Conservation (phyloP, 129 eudicot genomes). For the Arctium lappa region DNA sequence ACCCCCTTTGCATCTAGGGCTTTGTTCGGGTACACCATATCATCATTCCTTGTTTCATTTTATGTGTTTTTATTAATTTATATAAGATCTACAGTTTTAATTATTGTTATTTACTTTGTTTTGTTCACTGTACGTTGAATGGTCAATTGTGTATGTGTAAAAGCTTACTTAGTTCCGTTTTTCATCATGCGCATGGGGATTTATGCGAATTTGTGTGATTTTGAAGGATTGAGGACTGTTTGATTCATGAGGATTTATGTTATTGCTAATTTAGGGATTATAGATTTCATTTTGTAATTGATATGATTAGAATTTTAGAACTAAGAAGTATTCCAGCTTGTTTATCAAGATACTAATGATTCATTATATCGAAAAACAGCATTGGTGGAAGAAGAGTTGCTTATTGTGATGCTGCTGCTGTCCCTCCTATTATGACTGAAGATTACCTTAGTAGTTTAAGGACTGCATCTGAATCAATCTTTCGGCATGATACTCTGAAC, state of each 20-base stretch:
- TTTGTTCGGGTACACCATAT: constrained; percentile 48
- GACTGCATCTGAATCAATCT: constrained; percentile 41
- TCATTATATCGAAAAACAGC: constrained; percentile 24
- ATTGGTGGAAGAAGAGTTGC: constrained; percentile 45
- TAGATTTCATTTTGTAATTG: background rate
- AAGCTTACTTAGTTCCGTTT: background rate
- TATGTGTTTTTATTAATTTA: background rate
- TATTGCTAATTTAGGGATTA: background rate
- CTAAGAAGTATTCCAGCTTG: background rate
- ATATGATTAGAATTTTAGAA: background rate
- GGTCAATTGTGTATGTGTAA: background rate
- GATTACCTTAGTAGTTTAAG: constrained; percentile 49
- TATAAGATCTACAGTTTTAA: background rate
- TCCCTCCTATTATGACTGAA: constrained; percentile 39
- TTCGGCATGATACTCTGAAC: constrained; percentile 45
- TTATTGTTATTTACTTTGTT: background rate
- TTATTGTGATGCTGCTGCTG: constrained; percentile 55
- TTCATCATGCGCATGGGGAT: background rate
- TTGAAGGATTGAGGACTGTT: background rate
- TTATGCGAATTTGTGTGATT: background rate
- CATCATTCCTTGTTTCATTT: background rate
- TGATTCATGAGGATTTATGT: background rate
- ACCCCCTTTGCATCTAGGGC: constrained; percentile 57
- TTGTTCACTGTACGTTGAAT: background rate
- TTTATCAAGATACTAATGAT: background rate